Conservation (phyloP, 2,329 filamentous ascomycete species). For the Eurotiales sp. region DNA sequence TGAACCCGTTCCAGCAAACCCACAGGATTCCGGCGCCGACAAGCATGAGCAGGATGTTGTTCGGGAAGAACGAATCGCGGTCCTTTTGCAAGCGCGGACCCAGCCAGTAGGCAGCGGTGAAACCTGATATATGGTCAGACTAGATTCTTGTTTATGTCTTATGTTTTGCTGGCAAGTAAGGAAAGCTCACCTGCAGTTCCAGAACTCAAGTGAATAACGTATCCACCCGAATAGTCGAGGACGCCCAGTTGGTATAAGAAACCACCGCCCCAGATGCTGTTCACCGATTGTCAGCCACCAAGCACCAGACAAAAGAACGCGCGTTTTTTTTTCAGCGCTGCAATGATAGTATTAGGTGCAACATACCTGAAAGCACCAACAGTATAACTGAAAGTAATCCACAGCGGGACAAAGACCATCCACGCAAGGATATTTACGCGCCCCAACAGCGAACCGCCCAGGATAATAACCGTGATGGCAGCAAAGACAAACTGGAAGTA, state of each 20-base stretch:
- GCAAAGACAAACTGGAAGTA: slow-evolving; percentile 55
- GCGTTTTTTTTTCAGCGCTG: too few species aligned
- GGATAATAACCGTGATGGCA: slow-evolving; percentile 48
- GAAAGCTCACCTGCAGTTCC: slow-evolving; percentile 45
- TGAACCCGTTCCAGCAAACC: slow-evolving; percentile 54
- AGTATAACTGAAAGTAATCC: slow-evolving; percentile 47
- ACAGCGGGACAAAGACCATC: slow-evolving; percentile 52
- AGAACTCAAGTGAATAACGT: slow-evolving; percentile 53
- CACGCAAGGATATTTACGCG: slow-evolving; percentile 51
- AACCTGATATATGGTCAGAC: too few species aligned
- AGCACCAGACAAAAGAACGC: too few species aligned
- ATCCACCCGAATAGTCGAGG: slow-evolving; percentile 52
- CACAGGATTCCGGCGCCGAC: slow-evolving; percentile 50
- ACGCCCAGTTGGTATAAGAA: slow-evolving; percentile 46
- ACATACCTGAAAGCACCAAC: slow-evolving; percentile 34
- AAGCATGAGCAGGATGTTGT: slow-evolving; percentile 46
- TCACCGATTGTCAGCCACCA: neutral
- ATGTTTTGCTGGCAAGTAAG: slow-evolving; percentile 31
- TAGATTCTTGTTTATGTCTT: slow-evolving; percentile 31
- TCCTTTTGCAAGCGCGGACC: slow-evolving; percentile 46
- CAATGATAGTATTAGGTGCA: too few species aligned
- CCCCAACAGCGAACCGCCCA: slow-evolving; percentile 46
- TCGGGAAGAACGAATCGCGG: slow-evolving; percentile 45
- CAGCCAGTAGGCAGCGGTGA: slow-evolving; percentile 10
- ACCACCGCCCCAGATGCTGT: slow-evolving; percentile 43